Evolutionary conservation across 1,284 basidiomycete genomes (phyloP), one percentile per base, ranked within the genome.

Genomic region (Trichosporon faecale): DNA sequence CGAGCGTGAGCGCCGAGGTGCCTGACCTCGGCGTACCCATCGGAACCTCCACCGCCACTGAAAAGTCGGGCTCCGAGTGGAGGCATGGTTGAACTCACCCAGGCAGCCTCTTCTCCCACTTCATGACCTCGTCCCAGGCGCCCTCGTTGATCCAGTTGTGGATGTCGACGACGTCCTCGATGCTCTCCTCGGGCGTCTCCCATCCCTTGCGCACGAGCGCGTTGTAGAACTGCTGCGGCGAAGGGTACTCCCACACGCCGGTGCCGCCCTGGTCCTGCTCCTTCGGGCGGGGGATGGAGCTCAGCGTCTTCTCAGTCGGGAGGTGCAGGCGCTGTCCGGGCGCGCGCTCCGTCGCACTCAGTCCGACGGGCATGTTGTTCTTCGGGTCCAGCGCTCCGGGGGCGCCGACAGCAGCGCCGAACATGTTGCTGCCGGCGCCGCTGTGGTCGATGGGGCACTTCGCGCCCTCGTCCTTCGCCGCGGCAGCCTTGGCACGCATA

Each of bases 61-160:
- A 61, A 61, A 61, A 35, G 40, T 44, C 40, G 37, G 46, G 21
- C 25, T 11, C 16, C 49, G 49, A 11, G 49, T 52, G 49, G 49
- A 52, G 49, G 49, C 21, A 29, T 9, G 29, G 33, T 4, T 16
- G 8, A 4, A 80, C 82, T 77, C 74, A 81, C 81, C 81, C 82
- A 35, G 80, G 80, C 75, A 88, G 85, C 76, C 89, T 86, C 79
- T 87, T 88, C 84, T 99, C 97, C 97, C 97, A 99, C 80, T 90
- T 91, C 73, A 94, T 83, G 18, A 99, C 95, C 84, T 99, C 94
- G 70, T 90, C 85, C 97, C 97, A 99, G 6, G 96, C 97, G 78
- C 91, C 88, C 84, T 99, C 97, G 78, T 99, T 99, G 82, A 99
- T 83, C 77, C 95, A 98, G 81, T 99, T 99, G 83, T 99, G 97